phyloP scores from a whole-genome alignment of 73 alveolate genomes.

The Chromera velia region DNA sequence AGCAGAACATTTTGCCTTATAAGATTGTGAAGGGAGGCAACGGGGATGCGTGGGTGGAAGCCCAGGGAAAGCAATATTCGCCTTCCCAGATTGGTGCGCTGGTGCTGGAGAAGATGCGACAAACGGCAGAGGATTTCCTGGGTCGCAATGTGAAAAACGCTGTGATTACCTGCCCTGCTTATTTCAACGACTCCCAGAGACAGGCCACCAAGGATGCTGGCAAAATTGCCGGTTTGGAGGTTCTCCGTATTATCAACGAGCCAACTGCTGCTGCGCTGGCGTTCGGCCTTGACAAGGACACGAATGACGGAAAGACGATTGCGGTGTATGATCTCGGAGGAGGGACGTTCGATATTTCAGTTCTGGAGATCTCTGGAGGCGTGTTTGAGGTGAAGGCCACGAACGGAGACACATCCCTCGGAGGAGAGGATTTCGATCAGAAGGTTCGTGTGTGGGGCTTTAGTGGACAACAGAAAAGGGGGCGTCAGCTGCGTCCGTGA shows the following conservation, averaged over 20 bases:
- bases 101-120: slow-evolving; percentile 64
- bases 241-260: slow-evolving; percentile 89
- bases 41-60: slow-evolving; percentile 90
- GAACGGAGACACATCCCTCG: slow-evolving; percentile 87
- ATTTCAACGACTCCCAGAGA: slow-evolving; percentile 82
- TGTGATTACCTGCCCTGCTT: slow-evolving; percentile 86
- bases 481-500: no score
- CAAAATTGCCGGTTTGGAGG: slow-evolving; percentile 75
- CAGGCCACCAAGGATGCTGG: slow-evolving; percentile 97
- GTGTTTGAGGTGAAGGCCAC: slow-evolving; percentile 92
- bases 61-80: slow-evolving; percentile 64
- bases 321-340: slow-evolving; percentile 85
- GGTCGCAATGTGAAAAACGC: slow-evolving; percentile 68
- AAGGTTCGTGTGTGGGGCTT: no score
- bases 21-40: slow-evolving; percentile 77
- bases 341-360: slow-evolving; percentile 86
- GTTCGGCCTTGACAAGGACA: slow-evolving; percentile 78
- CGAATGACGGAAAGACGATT: slow-evolving; percentile 66
- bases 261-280: slow-evolving; percentile 99
- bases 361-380: slow-evolving; percentile 86
- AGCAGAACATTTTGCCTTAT: slow-evolving; percentile 82
- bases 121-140: slow-evolving; percentile 74
- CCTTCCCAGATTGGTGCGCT: slow-evolving; percentile 60
- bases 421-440: slow-evolving; percentile 91
- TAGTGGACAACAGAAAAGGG: no score